Evolutionary conservation across 2,329 filamentous ascomycete species (phyloP), one percentile per base, ranked within the genome.

Genomic region (Cordyceps militaris): DNA sequence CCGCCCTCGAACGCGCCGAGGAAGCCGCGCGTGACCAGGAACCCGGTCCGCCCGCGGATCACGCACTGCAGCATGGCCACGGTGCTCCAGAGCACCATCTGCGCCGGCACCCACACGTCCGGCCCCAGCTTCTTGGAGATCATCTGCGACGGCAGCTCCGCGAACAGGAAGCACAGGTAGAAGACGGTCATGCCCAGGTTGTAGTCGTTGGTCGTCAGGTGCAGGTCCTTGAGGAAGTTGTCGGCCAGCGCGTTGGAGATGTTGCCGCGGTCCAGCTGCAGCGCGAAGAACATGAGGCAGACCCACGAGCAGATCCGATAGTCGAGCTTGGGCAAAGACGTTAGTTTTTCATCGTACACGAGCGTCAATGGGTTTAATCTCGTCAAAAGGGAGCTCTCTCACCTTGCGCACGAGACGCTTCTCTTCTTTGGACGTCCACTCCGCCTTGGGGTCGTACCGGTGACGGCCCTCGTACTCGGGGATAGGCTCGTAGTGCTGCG

Each of bases 131-230:
- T 81, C 66, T 84, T 80, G 58, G 72, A 74, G 34, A 84, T 71
- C 23, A 85, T 70, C 62, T 85, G 81, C 0, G 80, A 83, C 0
- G 82, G 83, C 1, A 85, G 70, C 64, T 85, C 82, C 0, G 81
- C 76, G 19, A 72, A 74, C n/a, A 82, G 70, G 60, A 82, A 82
- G 1, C 71, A 71, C 4, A 78, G 67, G 48, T 73, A 73, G 63
- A 79, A 80, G 26, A 81, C 73, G 0, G 75, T 77, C 61, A 76
- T 76, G 19, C 79, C 78, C 1, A 76, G 67, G 57, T 79, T 79
- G 62, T 76, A 79, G 40, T 75, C 73, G 61, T 79, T 71, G 1
- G 73, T 77, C 10, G 64, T 72, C 51, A 78, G 60, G 0, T 61
- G 36, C 55, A 78, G 64, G 23, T 77, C 74, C 0, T 62, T 62